phyloP scores from a whole-genome alignment of 2,329 filamentous ascomycete species.

The Emmonsiellopsis sp. region DNA sequence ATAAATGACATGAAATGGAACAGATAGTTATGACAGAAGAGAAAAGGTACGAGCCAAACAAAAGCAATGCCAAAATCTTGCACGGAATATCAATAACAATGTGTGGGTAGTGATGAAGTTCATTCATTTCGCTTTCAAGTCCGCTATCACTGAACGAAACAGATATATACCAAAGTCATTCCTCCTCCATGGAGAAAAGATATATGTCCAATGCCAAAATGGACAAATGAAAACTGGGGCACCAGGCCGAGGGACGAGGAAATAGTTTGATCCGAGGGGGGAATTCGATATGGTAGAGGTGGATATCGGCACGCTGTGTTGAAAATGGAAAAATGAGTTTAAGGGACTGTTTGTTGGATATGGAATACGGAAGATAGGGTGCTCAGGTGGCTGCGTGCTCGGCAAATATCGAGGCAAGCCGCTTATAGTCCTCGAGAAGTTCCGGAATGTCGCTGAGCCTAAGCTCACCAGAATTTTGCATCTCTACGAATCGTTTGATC shows the following conservation, averaged over 20 bases:
- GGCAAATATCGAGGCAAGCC: constrained; percentile 56
- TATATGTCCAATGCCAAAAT: background rate
- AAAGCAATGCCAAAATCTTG: too few species aligned
- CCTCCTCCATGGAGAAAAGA: background rate
- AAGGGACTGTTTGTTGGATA: too few species aligned
- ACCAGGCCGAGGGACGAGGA: background rate
- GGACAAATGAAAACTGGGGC: background rate
- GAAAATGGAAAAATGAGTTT: background rate
- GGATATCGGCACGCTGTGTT: background rate
- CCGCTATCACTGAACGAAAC: too few species aligned
- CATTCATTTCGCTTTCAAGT: too few species aligned
- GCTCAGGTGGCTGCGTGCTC: constrained; percentile 23
- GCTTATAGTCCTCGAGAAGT: constrained; percentile 63
- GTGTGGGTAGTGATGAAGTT: too few species aligned
- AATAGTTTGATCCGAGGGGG: background rate
- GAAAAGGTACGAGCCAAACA: too few species aligned
- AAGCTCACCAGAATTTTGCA: constrained; percentile 60
- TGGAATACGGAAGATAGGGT: background rate
- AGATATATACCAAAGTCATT: background rate
- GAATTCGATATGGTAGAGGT: background rate
- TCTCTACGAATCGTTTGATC: constrained; percentile 62
- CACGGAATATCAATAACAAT: too few species aligned
- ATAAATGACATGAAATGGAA: too few species aligned
- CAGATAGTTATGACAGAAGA: too few species aligned
- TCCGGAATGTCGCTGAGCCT: constrained; percentile 64